A percentile compares a stretch with the other conserved stretches of the same genome.
These are phyloP conservation scores for Sequoia sempervirens DNA, from an alignment of 75 land plant species.

Conservation along the genomic window DNA sequence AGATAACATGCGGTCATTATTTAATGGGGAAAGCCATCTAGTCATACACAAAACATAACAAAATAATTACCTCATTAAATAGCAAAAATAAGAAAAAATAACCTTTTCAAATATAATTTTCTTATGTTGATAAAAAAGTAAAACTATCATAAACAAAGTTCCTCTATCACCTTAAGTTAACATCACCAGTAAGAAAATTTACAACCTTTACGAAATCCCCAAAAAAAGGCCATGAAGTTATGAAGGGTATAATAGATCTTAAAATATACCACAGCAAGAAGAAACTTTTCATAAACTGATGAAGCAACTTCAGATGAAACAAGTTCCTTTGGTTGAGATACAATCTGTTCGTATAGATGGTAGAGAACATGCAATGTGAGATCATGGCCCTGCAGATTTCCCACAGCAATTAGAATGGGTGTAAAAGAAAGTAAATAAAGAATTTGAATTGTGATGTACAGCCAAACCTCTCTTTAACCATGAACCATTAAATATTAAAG, in stretches of 20 bases:
- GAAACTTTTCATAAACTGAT: conserved; percentile 69
- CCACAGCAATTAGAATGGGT: not conserved
- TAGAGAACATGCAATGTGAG: conserved; percentile 74
- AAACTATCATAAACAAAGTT: not conserved
- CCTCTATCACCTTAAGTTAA: not conserved
- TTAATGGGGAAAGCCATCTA: not conserved
- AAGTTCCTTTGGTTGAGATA: conserved; percentile 25
- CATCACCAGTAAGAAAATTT: not conserved
- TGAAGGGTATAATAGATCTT: not conserved
- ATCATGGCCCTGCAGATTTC: conserved; percentile 82
- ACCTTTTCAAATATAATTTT: no score
- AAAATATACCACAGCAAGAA: conserved; percentile 67
- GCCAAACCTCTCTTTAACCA: not conserved
- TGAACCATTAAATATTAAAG: not conserved
- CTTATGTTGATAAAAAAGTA: not conserved
- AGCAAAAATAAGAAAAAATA: not conserved
- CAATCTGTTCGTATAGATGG: conserved; percentile 49
- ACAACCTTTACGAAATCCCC: not conserved
- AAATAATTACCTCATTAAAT: not conserved
- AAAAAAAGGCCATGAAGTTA: not conserved
- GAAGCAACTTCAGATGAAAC: conserved; percentile 24
- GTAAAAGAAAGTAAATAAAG: not conserved
- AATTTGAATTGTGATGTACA: not conserved
- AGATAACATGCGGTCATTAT: not conserved
- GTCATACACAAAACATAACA: not conserved